Evolutionary conservation across 176 grass and related monocot genomes (phyloP).

Genomic region (Musa beccarii): DNA sequence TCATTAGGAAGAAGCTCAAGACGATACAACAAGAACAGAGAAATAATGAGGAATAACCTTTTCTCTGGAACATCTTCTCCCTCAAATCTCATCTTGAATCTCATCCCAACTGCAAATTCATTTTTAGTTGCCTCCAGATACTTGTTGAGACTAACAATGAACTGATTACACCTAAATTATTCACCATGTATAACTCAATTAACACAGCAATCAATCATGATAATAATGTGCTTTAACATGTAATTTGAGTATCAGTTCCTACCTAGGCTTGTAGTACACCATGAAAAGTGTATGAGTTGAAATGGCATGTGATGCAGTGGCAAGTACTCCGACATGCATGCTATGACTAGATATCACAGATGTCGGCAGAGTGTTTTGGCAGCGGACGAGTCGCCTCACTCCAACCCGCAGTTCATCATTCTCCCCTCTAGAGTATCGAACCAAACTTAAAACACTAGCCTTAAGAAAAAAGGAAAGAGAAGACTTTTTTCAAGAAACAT

Average conservation of each 20-base stretch:
- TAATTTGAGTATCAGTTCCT: neutral
- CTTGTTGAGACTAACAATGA: conserved; percentile 45
- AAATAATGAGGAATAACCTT: conserved; percentile 20
- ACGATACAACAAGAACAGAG: conserved; percentile 8
- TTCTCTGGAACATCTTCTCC: conserved; percentile 44
- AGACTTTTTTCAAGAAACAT: neutral
- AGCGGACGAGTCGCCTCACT: conserved; percentile 56
- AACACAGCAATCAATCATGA: conserved; percentile 9
- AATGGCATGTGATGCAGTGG: conserved; percentile 82
- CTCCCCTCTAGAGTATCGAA: conserved; percentile 41
- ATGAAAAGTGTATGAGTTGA: conserved; percentile 57
- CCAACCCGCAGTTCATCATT: conserved; percentile 69
- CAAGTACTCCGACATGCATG: conserved; percentile 91
- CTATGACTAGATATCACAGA: conserved; percentile 91
- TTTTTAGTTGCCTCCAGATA: conserved; percentile 39
- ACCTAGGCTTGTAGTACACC: conserved; percentile 87
- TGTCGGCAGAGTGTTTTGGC: conserved; percentile 68
- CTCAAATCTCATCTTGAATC: conserved; percentile 47
- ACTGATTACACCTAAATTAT: conserved; percentile 50
- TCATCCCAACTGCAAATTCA: conserved; percentile 28
- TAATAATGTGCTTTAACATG: neutral
- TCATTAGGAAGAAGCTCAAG: neutral
- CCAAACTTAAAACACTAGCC: neutral
- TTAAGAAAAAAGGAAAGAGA: neutral
- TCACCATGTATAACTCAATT: neutral